Evolutionary conservation across 805 yeast species (phyloP).

Genomic region (Metschnikowia bowlesiae): DNA sequence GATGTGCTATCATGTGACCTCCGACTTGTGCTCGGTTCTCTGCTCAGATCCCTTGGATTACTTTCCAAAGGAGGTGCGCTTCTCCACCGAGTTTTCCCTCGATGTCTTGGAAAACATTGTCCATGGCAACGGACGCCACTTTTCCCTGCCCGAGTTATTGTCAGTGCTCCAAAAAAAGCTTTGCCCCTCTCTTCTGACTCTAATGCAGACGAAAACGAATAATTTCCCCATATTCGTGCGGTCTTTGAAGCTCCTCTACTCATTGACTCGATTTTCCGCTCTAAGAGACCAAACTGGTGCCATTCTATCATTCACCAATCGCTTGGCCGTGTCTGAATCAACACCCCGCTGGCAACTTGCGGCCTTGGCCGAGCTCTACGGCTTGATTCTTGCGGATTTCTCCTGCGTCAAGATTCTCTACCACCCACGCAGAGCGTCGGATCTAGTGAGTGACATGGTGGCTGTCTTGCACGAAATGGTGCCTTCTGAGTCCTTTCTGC

Average conservation of each 20-base stretch:
- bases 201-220: conserved; percentile 47
- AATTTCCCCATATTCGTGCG: conserved; percentile 71
- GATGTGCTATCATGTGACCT: conserved; percentile 67
- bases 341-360: conserved; percentile 61
- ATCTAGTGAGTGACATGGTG: conserved; percentile 56
- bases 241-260: conserved; percentile 63
- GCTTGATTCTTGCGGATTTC: conserved; percentile 55
- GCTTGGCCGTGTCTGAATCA: conserved; percentile 30
- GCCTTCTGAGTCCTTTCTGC: conserved; percentile 23
- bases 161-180: conserved; percentile 61
- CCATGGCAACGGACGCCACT: conserved; percentile 54
- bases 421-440: conserved; percentile 49
- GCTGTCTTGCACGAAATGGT: conserved; percentile 16
- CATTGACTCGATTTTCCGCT: conserved; percentile 54
- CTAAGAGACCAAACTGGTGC: conserved; percentile 79
- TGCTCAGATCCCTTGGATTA: conserved; percentile 53
- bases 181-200: conserved; percentile 70
- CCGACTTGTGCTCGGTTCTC: conserved; percentile 66
- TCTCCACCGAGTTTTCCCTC: conserved; percentile 59
- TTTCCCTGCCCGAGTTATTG: conserved; percentile 53
- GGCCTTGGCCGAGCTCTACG: conserved; percentile 69
- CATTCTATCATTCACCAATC: conserved; percentile 68
- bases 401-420: conserved; percentile 49
- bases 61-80: conserved; percentile 46
- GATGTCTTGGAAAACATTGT: conserved; percentile 81